A percentile compares a stretch with the other conserved stretches of the same genome.
These are phyloP conservation scores for Nemania diffusa DNA, from an alignment of 2,329 filamentous ascomycete species.

Conservation along the genomic window DNA sequence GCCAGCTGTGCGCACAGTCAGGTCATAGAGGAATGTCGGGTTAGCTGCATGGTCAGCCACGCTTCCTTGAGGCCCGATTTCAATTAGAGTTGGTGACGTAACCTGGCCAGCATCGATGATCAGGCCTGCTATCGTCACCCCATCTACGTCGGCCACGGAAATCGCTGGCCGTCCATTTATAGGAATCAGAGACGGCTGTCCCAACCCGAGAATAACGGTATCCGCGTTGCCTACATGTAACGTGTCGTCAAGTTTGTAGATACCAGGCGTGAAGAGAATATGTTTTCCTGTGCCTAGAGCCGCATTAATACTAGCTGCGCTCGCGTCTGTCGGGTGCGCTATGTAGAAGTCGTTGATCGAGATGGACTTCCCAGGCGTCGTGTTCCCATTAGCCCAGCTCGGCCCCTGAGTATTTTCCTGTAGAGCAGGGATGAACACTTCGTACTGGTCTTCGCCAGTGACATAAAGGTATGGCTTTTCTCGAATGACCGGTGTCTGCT, in stretches of 20 bases:
- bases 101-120: constrained; percentile 48
- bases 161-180: constrained; percentile 42
- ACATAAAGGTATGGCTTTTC: constrained; percentile 50
- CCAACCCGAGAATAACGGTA: constrained; percentile 49
- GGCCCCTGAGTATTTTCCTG: constrained; percentile 45
- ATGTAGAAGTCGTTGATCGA: constrained; percentile 46
- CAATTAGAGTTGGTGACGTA: constrained; percentile 45
- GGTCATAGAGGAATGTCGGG: constrained; percentile 49
- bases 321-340: constrained; percentile 40
- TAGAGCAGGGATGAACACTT: constrained; percentile 47
- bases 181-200: constrained; percentile 48
- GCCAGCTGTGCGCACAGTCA: constrained; percentile 49
- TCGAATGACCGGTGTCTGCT: constrained; percentile 46
- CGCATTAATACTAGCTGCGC: constrained; percentile 43
- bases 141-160: constrained; percentile 46
- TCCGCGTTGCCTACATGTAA: constrained; percentile 41
- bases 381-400: constrained; percentile 42
- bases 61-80: constrained; percentile 44
- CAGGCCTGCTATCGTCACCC: constrained; percentile 48
- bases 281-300: constrained; percentile 47
- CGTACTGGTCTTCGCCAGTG: constrained; percentile 40
- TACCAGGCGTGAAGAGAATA: constrained; percentile 48
- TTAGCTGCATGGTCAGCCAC: constrained; percentile 42
- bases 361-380: constrained; percentile 46
- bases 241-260: constrained; percentile 46